Evolutionary conservation across 1,284 basidiomycete species (phyloP).

Genomic region (Ganoderma leucocontextum): DNA sequence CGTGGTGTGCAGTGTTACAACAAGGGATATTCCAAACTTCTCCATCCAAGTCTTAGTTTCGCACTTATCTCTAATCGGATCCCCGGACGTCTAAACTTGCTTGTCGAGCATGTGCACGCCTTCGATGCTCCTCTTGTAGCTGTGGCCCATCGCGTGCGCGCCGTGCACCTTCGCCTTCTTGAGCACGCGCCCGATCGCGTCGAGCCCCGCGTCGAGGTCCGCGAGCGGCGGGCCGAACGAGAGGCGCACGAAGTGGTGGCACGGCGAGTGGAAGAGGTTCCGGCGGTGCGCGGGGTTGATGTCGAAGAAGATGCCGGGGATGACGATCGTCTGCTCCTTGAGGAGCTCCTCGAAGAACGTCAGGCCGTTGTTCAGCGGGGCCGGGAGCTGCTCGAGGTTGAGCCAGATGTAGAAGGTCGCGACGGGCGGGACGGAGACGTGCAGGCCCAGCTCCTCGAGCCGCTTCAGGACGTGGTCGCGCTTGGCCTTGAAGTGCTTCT

Average conservation of each 20-base stretch:
- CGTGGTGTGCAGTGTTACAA: background rate
- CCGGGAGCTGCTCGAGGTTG: constrained; percentile 78
- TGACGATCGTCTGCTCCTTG: constrained; percentile 90
- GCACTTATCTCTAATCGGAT: background rate
- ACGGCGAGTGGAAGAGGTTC: constrained; percentile 91
- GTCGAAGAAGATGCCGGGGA: constrained; percentile 93
- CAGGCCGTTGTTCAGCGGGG: constrained; percentile 88
- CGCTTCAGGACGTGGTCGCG: constrained; percentile 89
- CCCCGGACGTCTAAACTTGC: constrained; percentile 17
- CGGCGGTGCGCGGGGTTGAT: constrained; percentile 85
- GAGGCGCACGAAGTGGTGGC: constrained; percentile 88
- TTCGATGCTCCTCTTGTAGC: constrained; percentile 71
- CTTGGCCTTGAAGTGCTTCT: constrained; percentile 91
- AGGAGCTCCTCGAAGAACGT: constrained; percentile 96
- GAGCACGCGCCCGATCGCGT: constrained; percentile 86
- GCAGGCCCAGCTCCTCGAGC: constrained; percentile 80
- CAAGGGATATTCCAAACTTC: background rate
- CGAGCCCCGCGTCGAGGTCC: constrained; percentile 85
- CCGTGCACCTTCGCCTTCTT: constrained; percentile 73
- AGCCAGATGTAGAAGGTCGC: constrained; percentile 95
- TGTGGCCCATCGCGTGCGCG: constrained; percentile 66
- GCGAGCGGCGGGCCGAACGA: constrained; percentile 89
- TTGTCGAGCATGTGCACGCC: constrained; percentile 30
- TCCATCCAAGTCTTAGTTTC: background rate
- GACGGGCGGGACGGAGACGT: constrained; percentile 77